These are phyloP conservation scores for Coniferiporia weirii DNA, from an alignment of 1,284 basidiomycete species.

Conservation along the genomic window DNA sequence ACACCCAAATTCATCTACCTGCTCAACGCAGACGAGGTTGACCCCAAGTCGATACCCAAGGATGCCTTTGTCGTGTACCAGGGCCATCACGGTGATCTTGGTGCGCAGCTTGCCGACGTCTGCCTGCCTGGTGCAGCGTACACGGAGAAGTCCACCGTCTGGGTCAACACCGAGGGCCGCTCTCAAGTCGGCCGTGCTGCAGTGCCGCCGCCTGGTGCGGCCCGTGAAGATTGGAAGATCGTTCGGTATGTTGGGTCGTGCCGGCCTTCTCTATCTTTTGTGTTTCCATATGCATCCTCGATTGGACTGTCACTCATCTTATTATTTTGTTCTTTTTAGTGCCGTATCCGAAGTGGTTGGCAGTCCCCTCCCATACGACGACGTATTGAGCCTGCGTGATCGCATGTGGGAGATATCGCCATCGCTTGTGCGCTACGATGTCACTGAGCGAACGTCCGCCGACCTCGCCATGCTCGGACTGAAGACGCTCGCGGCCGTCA, in stretches of 20 bases:
- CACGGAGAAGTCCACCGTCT: conserved; percentile 93
- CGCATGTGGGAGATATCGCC: conserved; percentile 98
- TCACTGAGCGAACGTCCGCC: conserved; percentile 71
- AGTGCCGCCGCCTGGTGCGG: conserved; percentile 91
- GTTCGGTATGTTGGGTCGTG: conserved; percentile 55
- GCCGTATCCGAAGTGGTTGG: conserved; percentile 91
- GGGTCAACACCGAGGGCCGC: conserved; percentile 97
- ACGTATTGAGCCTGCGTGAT: conserved; percentile 82
- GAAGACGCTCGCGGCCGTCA: conserved; percentile 49
- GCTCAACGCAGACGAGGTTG: conserved; percentile 92
- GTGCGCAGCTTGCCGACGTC: conserved; percentile 95
- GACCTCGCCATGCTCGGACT: conserved; percentile 73
- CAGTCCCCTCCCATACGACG: conserved; percentile 84
- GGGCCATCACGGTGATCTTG: conserved; percentile 97
- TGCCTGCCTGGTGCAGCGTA: conserved; percentile 92
- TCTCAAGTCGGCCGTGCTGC: conserved; percentile 89
- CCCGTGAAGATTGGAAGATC: conserved; percentile 99
- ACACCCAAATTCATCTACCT: conserved; percentile 97
- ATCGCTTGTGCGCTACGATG: conserved; percentile 83
- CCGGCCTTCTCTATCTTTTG: background rate
- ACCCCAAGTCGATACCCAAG: conserved; percentile 85
- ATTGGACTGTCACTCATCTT: background rate
- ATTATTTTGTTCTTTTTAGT: conserved; percentile 33
- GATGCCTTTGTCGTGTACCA: conserved; percentile 99
- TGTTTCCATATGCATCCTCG: background rate